phyloP scores from a whole-genome alignment of 202 grass and related monocot species.

The Dendrocalamus latiflorus region DNA sequence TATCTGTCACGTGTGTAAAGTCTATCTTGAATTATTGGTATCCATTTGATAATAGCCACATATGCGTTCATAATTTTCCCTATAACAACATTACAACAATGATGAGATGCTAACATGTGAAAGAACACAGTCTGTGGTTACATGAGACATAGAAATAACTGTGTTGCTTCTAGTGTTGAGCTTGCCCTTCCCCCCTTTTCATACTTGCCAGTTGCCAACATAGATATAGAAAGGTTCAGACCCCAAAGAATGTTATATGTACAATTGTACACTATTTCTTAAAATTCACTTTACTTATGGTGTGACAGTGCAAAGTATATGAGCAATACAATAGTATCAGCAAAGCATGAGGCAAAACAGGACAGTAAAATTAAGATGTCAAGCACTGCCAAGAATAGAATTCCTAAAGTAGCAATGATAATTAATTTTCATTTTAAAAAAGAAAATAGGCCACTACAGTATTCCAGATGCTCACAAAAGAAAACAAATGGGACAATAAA shows the following conservation, averaged over 20 bases:
- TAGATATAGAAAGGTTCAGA: not conserved
- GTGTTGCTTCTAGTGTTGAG: not conserved
- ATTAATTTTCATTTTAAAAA: not conserved
- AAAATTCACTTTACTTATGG: not conserved
- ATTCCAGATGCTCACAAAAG: not conserved
- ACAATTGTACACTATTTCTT: not conserved
- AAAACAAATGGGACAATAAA: not conserved
- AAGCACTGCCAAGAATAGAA: not conserved
- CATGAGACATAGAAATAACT: not conserved
- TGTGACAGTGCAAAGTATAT: not conserved
- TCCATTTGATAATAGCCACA: not conserved
- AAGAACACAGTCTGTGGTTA: not conserved
- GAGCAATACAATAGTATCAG: not conserved
- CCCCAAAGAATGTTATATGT: not conserved
- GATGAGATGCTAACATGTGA: not conserved
- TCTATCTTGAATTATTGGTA: not conserved
- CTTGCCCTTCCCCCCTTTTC: not conserved
- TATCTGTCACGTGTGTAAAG: not conserved
- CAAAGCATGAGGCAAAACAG: not conserved
- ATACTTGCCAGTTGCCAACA: not conserved
- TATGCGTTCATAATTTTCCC: too few species aligned
- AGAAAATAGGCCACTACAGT: not conserved
- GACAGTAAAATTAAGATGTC: not conserved
- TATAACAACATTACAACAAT: too few species aligned
- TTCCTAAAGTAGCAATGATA: not conserved